Base-by-base conservation (phyloP, 2,329 filamentous ascomycete genomes). In the Pseudogymnoascus sp. region DNA sequence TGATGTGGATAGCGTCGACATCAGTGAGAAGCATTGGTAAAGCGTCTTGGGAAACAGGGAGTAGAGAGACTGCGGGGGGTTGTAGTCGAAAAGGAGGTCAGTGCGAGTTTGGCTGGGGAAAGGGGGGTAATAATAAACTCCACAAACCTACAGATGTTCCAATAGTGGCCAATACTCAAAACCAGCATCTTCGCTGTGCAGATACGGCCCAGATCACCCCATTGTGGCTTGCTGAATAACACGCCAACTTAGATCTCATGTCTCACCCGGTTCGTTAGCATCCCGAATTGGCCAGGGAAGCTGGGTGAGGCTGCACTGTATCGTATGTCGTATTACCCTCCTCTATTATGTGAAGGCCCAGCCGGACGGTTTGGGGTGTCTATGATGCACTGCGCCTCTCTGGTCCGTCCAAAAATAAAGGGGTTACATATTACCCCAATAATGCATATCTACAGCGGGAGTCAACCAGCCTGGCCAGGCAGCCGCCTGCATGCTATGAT, bases 1-100 rank as follows among this genome's bases (percentile, higher is more conserved):
- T 1, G 84, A 91, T 70, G 84, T 90, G 1, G 83, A 91, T 67
- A 69, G 74, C 2, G 87, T 90, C 1, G 73, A 82, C 0, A 90
- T 91, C 66, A 74, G 75, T 2, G 87, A 88, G 74, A 77, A 79
- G 71, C 86, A 90, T 73, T 90, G 87, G 87, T 85, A 73, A 59
- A 5, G 12, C 22, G 8, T 12, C 22, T 28, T 22, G 22, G 22
- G 22, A 22, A 22, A 4, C 22, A 22, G 22, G 22, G 5, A 9
- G 22, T 2, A 3, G 9, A n/a, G 22, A 8, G 28, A 32, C 2
- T 12, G 4, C 14, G 20, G 12, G 32, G 32, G 5, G 7, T 8
- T 11, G n/a, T 6, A 16, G 14, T 22, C 6, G 16, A 6, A 28
- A 16, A 4, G 57, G 9, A 54, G 4, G 8, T 37, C 34, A 14